phyloP scores from a whole-genome alignment of 2,329 filamentous ascomycete species.

The Pseudocercospora fijiensis region DNA sequence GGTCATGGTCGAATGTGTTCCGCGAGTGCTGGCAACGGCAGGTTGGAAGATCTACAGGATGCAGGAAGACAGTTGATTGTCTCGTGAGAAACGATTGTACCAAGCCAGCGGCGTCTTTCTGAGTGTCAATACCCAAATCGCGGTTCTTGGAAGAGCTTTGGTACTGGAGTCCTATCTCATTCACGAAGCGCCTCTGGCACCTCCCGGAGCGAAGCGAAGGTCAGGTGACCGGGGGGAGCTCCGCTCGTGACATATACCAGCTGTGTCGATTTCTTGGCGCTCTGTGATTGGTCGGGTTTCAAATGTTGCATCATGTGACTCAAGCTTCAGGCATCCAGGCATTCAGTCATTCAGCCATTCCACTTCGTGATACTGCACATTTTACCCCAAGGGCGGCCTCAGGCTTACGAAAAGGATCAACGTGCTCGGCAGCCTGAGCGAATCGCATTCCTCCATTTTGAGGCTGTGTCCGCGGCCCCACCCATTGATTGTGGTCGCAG shows the following conservation, averaged over 20 bases:
- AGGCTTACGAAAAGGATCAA: neutral
- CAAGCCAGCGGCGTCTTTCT: neutral
- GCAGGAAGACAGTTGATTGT: slow-evolving; percentile 25
- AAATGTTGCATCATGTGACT: too few species aligned
- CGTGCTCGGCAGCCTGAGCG: neutral
- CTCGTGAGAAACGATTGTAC: neutral
- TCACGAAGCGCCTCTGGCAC: neutral
- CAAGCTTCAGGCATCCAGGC: too few species aligned
- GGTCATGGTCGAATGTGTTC: slow-evolving; percentile 41
- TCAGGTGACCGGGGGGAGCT: too few species aligned
- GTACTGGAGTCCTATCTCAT: neutral
- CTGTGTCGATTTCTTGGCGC: too few species aligned
- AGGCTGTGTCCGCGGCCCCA: neutral
- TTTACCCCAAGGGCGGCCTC: too few species aligned
- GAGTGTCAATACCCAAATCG: neutral
- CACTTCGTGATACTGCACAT: too few species aligned
- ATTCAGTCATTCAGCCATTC: too few species aligned
- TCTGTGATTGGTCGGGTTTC: too few species aligned
- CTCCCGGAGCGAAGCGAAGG: too few species aligned
- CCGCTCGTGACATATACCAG: too few species aligned
- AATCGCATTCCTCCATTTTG: neutral
- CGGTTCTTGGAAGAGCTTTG: neutral
- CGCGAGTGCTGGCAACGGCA: slow-evolving; percentile 32
- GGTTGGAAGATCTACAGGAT: slow-evolving; percentile 40
- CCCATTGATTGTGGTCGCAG: neutral